A percentile compares a stretch with the other conserved stretches of the same genome.
These are phyloP conservation scores for Lactarius pseudohatsudake DNA, from an alignment of 768 basidiomycete species.

Conservation along the genomic window DNA sequence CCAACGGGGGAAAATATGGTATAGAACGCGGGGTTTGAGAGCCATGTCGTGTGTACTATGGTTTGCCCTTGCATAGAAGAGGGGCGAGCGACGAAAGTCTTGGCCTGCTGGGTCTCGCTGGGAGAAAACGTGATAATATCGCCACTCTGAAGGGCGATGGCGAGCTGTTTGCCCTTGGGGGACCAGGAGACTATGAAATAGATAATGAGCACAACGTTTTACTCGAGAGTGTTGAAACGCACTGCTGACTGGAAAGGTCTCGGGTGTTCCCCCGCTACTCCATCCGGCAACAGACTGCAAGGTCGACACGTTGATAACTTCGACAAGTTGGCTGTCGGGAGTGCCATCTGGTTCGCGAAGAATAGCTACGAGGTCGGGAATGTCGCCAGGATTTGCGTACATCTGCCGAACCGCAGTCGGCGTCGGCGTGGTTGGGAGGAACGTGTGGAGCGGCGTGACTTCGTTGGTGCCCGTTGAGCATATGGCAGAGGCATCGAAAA, in stretches of 20 bases:
- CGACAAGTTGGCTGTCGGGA: slow-evolving; percentile 45
- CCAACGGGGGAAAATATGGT: slow-evolving; percentile 57
- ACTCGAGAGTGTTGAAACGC: slow-evolving; percentile 32
- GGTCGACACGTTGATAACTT: slow-evolving; percentile 58
- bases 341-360: slow-evolving; percentile 42
- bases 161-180: slow-evolving; percentile 82
- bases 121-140: slow-evolving; percentile 69
- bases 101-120: slow-evolving; percentile 50
- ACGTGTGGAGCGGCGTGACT: slow-evolving; percentile 49
- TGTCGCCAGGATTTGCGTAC: slow-evolving; percentile 61
- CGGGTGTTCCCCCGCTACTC: slow-evolving; percentile 50
- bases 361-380: slow-evolving; percentile 60
- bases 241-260: slow-evolving; percentile 60
- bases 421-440: slow-evolving; percentile 40
- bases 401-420: slow-evolving; percentile 52
- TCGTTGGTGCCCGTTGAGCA: slow-evolving; percentile 47
- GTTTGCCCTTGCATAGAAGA: slow-evolving; percentile 48
- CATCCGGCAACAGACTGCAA: slow-evolving; percentile 50
- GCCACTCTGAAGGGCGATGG: slow-evolving; percentile 68
- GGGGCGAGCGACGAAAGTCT: slow-evolving; percentile 58
- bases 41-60: slow-evolving; percentile 61
- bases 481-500: slow-evolving; percentile 56
- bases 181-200: slow-evolving; percentile 69
- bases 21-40: slow-evolving; percentile 67
- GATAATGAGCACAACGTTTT: slow-evolving; percentile 23